These are phyloP conservation scores for Tylopilus balloui DNA, from an alignment of 768 basidiomycete genomes.

Conservation along the genomic window DNA sequence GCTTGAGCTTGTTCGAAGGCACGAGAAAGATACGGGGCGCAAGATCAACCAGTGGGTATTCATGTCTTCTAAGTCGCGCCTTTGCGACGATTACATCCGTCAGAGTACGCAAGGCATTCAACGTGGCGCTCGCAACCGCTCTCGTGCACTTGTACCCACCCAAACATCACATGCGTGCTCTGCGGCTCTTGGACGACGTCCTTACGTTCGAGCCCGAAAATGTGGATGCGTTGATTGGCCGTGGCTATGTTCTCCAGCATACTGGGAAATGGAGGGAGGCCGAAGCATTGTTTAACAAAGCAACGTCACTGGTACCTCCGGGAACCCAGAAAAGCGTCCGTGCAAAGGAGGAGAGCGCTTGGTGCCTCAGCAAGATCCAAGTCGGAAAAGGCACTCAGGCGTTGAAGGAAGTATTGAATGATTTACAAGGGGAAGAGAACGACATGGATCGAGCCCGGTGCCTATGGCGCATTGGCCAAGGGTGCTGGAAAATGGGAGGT, in stretches of 20 bases:
- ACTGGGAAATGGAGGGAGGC: conserved; percentile 68
- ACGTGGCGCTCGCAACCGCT: conserved; percentile 66
- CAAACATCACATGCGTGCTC: conserved; percentile 80
- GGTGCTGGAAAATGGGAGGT: conserved; percentile 72
- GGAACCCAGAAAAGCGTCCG: conserved; percentile 49
- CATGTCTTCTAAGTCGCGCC: neutral
- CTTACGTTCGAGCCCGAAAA: conserved; percentile 61
- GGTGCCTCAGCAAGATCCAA: conserved; percentile 64
- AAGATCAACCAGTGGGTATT: conserved; percentile 43
- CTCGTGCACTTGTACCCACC: conserved; percentile 86
- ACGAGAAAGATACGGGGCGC: conserved; percentile 57
- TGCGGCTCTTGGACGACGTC: conserved; percentile 67
- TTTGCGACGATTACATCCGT: conserved; percentile 1
- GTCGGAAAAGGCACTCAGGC: conserved; percentile 43
- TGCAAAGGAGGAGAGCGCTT: conserved; percentile 77
- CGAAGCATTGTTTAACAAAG: conserved; percentile 52
- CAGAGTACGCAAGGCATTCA: conserved; percentile 65
- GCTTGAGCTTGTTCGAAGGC: conserved; percentile 47
- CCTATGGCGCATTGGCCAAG: conserved; percentile 80
- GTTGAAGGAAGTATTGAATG: conserved; percentile 46
- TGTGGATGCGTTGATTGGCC: conserved; percentile 62
- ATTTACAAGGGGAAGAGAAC: conserved; percentile 42
- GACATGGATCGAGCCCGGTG: conserved; percentile 68
- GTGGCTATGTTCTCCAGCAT: conserved; percentile 67
- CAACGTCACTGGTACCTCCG: conserved; percentile 44